phyloP scores from a whole-genome alignment of 768 basidiomycete genomes.

The Gautieria morchelliformis region DNA sequence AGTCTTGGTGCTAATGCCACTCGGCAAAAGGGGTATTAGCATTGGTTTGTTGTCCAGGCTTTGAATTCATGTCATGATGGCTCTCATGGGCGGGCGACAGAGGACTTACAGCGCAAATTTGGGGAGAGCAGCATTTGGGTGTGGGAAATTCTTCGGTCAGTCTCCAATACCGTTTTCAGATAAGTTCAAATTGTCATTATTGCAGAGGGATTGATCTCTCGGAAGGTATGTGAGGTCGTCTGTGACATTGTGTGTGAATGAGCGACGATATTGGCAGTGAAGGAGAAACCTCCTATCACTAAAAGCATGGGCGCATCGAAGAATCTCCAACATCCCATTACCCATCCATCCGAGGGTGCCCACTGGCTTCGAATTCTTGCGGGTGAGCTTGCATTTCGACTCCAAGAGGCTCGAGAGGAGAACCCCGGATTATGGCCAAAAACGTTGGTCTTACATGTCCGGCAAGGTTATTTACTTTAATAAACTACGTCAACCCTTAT shows the following conservation, averaged over 20 bases:
- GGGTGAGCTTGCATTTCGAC: slow-evolving; percentile 77
- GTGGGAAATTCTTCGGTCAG: slow-evolving; percentile 79
- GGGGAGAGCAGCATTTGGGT: slow-evolving; percentile 86
- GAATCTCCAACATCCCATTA: slow-evolving; percentile 76
- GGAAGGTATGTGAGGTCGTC: slow-evolving; percentile 53
- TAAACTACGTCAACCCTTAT: neutral
- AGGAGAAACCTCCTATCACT: slow-evolving; percentile 65
- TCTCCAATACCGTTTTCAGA: neutral
- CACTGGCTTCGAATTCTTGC: slow-evolving; percentile 91
- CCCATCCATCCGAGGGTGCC: slow-evolving; percentile 60
- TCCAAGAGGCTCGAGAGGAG: slow-evolving; percentile 69
- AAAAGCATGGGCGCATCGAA: slow-evolving; percentile 98
- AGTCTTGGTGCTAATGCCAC: slow-evolving; percentile 9
- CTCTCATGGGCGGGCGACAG: slow-evolving; percentile 23
- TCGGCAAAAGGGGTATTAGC: neutral
- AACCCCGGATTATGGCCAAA: slow-evolving; percentile 85
- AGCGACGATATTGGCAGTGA: slow-evolving; percentile 41
- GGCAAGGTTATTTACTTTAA: slow-evolving; percentile 31
- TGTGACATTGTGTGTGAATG: neutral
- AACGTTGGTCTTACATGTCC: slow-evolving; percentile 69
- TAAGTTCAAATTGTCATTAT: neutral
- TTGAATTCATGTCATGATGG: neutral
- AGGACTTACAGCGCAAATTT: slow-evolving; percentile 72
- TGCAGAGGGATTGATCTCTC: slow-evolving; percentile 74
- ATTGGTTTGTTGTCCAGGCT: neutral